A percentile compares a stretch with the other conserved stretches of the same genome.
Evolutionary conservation across 345 rosid species (phyloP).

Genomic region (Salix dunnii): DNA sequence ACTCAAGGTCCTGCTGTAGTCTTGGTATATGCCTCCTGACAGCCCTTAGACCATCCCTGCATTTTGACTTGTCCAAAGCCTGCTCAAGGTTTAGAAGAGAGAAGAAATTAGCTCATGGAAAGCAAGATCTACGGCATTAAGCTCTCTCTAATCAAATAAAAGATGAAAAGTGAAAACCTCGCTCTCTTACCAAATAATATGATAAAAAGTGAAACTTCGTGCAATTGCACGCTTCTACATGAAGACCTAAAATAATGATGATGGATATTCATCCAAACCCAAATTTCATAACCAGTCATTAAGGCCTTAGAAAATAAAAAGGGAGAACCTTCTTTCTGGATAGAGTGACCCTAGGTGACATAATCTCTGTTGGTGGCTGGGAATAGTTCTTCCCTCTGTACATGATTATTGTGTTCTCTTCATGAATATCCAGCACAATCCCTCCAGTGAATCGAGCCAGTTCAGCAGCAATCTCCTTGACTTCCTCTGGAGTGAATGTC

Average conservation of each 20-base stretch:
- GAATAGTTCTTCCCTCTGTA: slow-evolving; percentile 91
- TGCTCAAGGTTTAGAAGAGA: slow-evolving; percentile 15
- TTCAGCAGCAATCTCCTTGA: slow-evolving; percentile 82
- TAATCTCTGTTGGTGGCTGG: slow-evolving; percentile 92
- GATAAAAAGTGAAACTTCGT: background rate
- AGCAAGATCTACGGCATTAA: background rate
- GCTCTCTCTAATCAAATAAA: background rate
- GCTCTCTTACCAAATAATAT: background rate
- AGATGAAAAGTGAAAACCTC: background rate
- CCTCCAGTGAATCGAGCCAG: slow-evolving; percentile 81
- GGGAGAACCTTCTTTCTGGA: slow-evolving; percentile 67
- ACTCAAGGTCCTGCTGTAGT: slow-evolving; percentile 78
- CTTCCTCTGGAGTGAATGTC: slow-evolving; percentile 82
- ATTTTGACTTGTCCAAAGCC: slow-evolving; percentile 89
- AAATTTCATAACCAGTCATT: background rate
- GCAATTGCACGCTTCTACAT: background rate
- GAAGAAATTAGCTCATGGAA: background rate
- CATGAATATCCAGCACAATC: slow-evolving; percentile 79
- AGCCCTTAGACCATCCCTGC: slow-evolving; percentile 77
- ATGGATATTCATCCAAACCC: background rate
- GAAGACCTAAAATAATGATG: background rate
- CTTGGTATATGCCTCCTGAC: slow-evolving; percentile 72
- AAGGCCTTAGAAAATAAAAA: background rate
- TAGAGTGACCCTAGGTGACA: slow-evolving; percentile 88
- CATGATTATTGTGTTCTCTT: slow-evolving; percentile 80